Evolutionary conservation across 768 basidiomycete species (phyloP).

Genomic region (Pleurotus cornucopiae): DNA sequence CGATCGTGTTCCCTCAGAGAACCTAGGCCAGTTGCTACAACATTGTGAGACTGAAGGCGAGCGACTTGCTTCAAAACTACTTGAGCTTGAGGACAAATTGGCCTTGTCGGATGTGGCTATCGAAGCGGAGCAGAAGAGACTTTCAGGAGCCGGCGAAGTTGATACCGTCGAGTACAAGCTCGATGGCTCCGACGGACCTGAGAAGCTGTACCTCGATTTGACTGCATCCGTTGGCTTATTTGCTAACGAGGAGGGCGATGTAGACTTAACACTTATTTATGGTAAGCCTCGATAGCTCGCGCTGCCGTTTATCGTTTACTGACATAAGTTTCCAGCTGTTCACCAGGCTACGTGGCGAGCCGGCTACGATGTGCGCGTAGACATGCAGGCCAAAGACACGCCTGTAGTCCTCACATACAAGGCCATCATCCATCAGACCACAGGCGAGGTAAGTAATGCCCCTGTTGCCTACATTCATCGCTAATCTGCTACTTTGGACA

Average conservation of each 20-base stretch:
- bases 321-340: background rate
- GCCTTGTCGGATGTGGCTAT: conserved; percentile 12
- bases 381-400: conserved; percentile 6
- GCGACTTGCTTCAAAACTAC: conserved; percentile 10
- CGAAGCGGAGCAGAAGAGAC: background rate
- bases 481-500: conserved; percentile 8
- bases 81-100: conserved; percentile 14
- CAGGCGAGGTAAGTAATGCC: conserved; percentile 8
- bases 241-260: conserved; percentile 15
- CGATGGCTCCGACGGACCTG: no score
- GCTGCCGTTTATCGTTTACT: no score
- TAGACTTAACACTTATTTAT: conserved; percentile 18
- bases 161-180: no score
- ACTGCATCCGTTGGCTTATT: conserved; percentile 17
- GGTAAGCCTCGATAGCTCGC: background rate
- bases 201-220: conserved; percentile 1
- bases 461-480: background rate
- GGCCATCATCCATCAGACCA: conserved; percentile 10
- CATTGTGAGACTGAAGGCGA: conserved; percentile 15
- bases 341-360: conserved; percentile 9
- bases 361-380: conserved; percentile 12
- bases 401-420: conserved; percentile 10
- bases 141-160: background rate
- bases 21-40: conserved; percentile 13
- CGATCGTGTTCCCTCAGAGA: conserved; percentile 13